Evolutionary conservation across 306 rosid species (phyloP), one percentile per base, ranked within the genome.

Genomic region (Castanospermum australe): DNA sequence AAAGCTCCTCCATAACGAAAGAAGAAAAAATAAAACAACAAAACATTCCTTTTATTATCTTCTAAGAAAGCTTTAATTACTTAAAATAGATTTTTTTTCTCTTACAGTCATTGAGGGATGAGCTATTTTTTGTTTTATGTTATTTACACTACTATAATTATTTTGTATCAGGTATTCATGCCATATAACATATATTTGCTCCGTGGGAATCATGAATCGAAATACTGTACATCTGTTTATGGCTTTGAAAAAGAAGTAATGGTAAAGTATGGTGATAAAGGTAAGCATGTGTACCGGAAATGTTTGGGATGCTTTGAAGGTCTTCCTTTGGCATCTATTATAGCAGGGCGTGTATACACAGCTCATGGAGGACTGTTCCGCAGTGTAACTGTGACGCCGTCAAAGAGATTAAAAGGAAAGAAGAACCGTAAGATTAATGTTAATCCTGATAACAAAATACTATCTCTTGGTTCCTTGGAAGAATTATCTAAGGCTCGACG

Each of bases 331-430:
- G 93, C 97, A 71, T 74, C 98, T 39, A 78, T 93, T 67, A 80
- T 93, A 50, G 93, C 92, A 8, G 92, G 93, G 67, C n/a, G 85
- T 70, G 95, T 90, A 15, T 91, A 87, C 84, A 93, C 97, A 0
- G 97, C 97, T 90, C 98, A 93, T 48, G 98, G 98, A 72, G 98
- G 97, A 30, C 88, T 91, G 78, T 93, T 93, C 82, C 92, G 98
- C 77, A 88, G 95, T 73, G 75, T 86, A 39, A 59, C 85, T 3
- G 82, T 74, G 61, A 87, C 79, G 0, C 89, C 92, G 0, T 79
- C 91, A 2, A 93, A 91, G 91, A 90, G 98, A 81, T 76, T 86
- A 0, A 91, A 90, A 83, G 95, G 95, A 50, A 91, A 89, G 86
- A 91, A 92, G 87, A 88, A 88, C 75, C 87, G 98, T 6, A 93